A percentile compares a stretch with the other conserved stretches of the same genome.
phyloP scores from a whole-genome alignment of 2,329 filamentous ascomycete species.

The Chaetothyriales sp. region DNA sequence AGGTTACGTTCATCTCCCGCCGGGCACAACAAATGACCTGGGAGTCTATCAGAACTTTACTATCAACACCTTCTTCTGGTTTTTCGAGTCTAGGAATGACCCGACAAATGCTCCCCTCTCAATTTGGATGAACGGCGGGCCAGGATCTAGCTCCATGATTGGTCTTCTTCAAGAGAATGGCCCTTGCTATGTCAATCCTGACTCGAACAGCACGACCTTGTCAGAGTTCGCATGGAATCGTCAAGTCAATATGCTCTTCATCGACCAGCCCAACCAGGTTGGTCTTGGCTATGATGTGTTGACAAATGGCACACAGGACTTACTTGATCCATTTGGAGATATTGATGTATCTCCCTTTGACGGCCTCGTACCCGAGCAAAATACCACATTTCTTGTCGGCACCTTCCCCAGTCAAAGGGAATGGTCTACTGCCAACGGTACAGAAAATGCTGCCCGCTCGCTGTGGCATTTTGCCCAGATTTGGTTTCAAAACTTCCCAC shows the following conservation, averaged over 20 bases:
- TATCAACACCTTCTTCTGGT: slow-evolving; percentile 56
- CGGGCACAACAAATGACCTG: slow-evolving; percentile 28
- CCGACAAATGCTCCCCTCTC: slow-evolving; percentile 43
- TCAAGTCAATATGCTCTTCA: slow-evolving; percentile 37
- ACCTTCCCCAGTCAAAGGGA: slow-evolving; percentile 36
- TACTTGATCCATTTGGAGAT: slow-evolving; percentile 12
- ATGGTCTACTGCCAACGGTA: slow-evolving; percentile 23
- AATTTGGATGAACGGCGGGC: slow-evolving; percentile 52
- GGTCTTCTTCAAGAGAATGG: slow-evolving; percentile 40
- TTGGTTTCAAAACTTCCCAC: slow-evolving; percentile 45
- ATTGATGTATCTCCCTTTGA: slow-evolving; percentile 14
- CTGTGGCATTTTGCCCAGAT: slow-evolving; percentile 43
- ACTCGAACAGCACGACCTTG: slow-evolving; percentile 37
- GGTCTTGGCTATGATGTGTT: slow-evolving; percentile 42
- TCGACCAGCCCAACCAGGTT: slow-evolving; percentile 50
- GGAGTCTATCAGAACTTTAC: slow-evolving; percentile 38
- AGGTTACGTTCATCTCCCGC: slow-evolving; percentile 45
- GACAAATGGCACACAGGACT: slow-evolving; percentile 28
- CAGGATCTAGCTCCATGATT: slow-evolving; percentile 45
- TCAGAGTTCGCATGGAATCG: slow-evolving; percentile 51
- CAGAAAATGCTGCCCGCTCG: slow-evolving; percentile 33
- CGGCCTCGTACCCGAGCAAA: slow-evolving; percentile 28
- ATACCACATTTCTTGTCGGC: slow-evolving; percentile 40
- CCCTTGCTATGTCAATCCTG: slow-evolving; percentile 40
- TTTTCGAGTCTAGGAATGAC: slow-evolving; percentile 44